Percentiles rank a stretch among this genome's conserved stretches.
phyloP scores from a whole-genome alignment of 2,329 filamentous ascomycete species.

The Didymella segeticola region DNA sequence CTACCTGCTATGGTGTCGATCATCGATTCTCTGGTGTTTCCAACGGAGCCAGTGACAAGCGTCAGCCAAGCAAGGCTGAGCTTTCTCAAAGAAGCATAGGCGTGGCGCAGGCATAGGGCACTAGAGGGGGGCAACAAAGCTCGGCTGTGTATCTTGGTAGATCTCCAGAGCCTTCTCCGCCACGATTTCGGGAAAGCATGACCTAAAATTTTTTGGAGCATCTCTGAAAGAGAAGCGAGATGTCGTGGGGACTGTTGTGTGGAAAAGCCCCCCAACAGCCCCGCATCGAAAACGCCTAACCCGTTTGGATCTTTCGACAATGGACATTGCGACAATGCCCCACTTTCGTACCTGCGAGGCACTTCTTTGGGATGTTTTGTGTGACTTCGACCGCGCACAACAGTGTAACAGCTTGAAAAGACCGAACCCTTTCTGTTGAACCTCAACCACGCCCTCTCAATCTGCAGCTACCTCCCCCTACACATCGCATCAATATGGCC shows the following conservation, averaged over 20 bases:
- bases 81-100: constrained; percentile 6
- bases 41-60: constrained; percentile 27
- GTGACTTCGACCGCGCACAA: constrained; percentile 25
- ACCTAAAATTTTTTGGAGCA: background rate
- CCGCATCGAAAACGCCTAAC: constrained; percentile 21
- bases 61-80: constrained; percentile 19
- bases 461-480: background rate
- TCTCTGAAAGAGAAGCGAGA: background rate
- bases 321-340: constrained; percentile 22
- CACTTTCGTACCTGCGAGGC: constrained; percentile 22
- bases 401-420: constrained; percentile 19
- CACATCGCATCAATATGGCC: constrained; percentile 26
- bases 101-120: constrained; percentile 11
- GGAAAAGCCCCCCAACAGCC: background rate
- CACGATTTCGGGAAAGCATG: background rate
- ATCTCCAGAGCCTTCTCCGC: background rate
- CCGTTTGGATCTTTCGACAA: constrained; percentile 17
- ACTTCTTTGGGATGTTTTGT: constrained; percentile 28
- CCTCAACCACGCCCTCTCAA: background rate
- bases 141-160: background rate
- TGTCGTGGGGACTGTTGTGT: background rate
- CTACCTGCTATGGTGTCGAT: constrained; percentile 2
- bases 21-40: constrained; percentile 16
- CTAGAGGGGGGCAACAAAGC: background rate
- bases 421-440: background rate